A percentile compares a stretch with the other conserved stretches of the same genome.
Evolutionary conservation across 306 rosid species (phyloP).

Genomic region (Cucumis cinereus): DNA sequence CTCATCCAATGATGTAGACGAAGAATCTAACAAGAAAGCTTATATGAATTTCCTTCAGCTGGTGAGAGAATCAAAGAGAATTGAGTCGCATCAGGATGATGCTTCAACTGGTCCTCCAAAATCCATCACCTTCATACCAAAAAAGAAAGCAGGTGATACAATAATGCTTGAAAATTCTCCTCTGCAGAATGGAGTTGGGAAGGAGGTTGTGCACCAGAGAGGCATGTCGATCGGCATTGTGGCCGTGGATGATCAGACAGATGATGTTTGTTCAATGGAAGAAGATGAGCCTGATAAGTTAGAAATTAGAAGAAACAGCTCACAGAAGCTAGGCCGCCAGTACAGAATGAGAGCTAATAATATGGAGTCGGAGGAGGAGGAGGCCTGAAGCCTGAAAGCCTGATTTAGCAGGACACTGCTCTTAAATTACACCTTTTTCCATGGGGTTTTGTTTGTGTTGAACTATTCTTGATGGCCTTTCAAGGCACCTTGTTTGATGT

Average conservation of each 20-base stretch:
- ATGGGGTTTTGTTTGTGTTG: background rate
- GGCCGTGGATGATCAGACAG: conserved; percentile 28
- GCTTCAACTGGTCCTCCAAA: conserved; percentile 33
- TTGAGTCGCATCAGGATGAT: conserved; percentile 23
- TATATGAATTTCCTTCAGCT: conserved; percentile 49
- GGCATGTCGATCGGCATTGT: conserved; percentile 34
- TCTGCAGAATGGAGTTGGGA: conserved; percentile 19
- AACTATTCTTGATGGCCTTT: background rate
- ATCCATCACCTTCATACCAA: conserved; percentile 60
- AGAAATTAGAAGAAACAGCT: conserved; percentile 23
- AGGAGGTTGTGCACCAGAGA: conserved; percentile 24
- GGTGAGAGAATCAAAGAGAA: conserved; percentile 30
- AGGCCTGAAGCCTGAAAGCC: background rate
- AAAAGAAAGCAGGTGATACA: conserved; percentile 55
- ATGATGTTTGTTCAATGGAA: conserved; percentile 73
- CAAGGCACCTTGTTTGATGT: background rate
- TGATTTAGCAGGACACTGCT: background rate
- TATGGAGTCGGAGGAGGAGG: conserved; percentile 4
- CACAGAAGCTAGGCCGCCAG: conserved; percentile 40
- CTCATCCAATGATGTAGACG: conserved; percentile 43
- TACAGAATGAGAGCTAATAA: conserved; percentile 47
- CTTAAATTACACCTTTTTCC: background rate
- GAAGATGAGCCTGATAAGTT: conserved; percentile 53
- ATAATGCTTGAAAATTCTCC: conserved; percentile 37
- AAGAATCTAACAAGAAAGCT: conserved; percentile 65